Evolutionary conservation across 177 flowering plant genomes (phyloP).

Genomic region (Telopea speciosissima): DNA sequence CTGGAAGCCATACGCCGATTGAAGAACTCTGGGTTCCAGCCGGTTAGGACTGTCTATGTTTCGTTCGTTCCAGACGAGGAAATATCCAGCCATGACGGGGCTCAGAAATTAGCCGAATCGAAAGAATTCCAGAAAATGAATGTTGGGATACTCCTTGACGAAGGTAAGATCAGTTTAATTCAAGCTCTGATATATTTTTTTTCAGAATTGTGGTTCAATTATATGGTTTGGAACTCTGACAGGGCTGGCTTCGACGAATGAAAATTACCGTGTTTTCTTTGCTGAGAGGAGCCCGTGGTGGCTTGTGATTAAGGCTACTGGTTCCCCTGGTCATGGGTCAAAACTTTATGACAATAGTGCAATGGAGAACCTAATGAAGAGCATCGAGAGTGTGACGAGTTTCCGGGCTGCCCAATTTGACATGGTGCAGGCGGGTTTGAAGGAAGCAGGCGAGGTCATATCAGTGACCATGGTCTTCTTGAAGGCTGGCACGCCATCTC

Average conservation of each 20-base stretch:
- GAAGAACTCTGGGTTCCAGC: slow-evolving; percentile 56
- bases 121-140: slow-evolving; percentile 55
- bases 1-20: slow-evolving; percentile 74
- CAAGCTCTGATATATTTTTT: too few species aligned
- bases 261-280: slow-evolving; percentile 69
- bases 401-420: slow-evolving; percentile 91
- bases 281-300: slow-evolving; percentile 87
- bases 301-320: slow-evolving; percentile 75
- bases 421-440: slow-evolving; percentile 80
- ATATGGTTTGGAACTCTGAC: not conserved
- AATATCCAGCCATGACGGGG: slow-evolving; percentile 88
- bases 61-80: slow-evolving; percentile 95
- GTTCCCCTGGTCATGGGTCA: slow-evolving; percentile 92
- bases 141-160: slow-evolving; percentile 86
- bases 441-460: slow-evolving; percentile 79
- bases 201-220: not conserved
- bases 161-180: slow-evolving; percentile 33
- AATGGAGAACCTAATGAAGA: slow-evolving; percentile 88
- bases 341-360: slow-evolving; percentile 90
- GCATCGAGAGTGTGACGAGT: slow-evolving; percentile 76
- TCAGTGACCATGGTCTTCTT: slow-evolving; percentile 83
- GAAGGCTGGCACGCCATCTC: slow-evolving; percentile 91
- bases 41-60: slow-evolving; percentile 60
- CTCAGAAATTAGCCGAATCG: slow-evolving; percentile 54
- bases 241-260: slow-evolving; percentile 75